These are phyloP conservation scores for Neurospora sp. DNA, from an alignment of 495 filamentous ascomycete species.

Conservation along the genomic window DNA sequence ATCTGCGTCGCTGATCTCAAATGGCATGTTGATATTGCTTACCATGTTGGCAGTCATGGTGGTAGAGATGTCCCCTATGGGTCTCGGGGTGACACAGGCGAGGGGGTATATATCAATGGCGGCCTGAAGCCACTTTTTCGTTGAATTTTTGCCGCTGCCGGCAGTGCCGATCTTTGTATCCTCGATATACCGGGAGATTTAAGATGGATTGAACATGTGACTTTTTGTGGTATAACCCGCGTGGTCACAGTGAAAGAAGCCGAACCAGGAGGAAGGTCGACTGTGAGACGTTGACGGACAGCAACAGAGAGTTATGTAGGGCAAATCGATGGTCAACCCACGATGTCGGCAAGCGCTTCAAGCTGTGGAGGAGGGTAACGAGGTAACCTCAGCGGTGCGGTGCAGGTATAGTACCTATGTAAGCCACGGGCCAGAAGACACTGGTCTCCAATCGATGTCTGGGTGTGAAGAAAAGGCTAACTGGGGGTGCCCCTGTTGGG, in stretches of 20 bases:
- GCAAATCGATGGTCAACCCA: neutral
- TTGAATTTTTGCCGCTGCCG: neutral
- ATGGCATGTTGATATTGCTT: neutral
- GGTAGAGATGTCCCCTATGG: neutral
- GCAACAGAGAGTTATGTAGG: neutral
- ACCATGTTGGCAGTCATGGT: conserved; percentile 15
- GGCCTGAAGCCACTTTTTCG: neutral
- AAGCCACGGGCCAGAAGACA: neutral
- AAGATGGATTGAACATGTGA: neutral
- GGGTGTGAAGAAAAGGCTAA: neutral
- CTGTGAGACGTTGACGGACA: neutral
- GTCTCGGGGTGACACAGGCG: neutral
- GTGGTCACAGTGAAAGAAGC: neutral
- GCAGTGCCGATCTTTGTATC: neutral
- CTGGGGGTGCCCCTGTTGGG: neutral
- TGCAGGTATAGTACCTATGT: neutral
- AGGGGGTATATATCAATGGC: neutral
- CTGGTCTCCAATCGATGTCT: neutral
- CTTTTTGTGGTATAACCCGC: neutral
- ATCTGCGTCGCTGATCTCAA: neutral
- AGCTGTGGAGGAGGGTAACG: neutral
- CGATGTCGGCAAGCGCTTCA: neutral
- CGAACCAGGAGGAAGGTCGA: neutral
- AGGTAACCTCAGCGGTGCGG: neutral
- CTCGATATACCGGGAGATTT: neutral